These are phyloP conservation scores for Kokia cookei DNA, from an alignment of 441 rosid genomes.

Conservation along the genomic window DNA sequence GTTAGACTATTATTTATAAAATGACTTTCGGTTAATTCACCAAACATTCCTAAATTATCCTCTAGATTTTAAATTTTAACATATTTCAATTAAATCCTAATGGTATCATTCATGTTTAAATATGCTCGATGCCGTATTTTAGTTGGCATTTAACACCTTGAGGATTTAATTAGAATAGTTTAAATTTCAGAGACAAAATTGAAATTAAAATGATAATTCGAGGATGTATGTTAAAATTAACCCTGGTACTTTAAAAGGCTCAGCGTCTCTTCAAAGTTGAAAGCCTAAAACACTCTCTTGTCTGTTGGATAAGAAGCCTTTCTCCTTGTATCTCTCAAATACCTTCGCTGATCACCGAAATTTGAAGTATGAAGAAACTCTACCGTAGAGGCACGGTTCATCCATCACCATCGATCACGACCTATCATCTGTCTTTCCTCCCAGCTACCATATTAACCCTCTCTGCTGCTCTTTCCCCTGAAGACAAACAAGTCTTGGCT, in stretches of 20 bases:
- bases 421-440: conserved; percentile 45
- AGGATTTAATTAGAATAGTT: no score
- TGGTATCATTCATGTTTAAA: no score
- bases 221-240: not conserved
- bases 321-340: conserved; percentile 8
- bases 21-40: no score
- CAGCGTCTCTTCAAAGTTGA: conserved; percentile 20
- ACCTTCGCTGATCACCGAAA: conserved; percentile 4
- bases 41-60: no score
- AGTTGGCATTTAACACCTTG: no score
- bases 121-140: no score
- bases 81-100: no score
- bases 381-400: conserved; percentile 55
- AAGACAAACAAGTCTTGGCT: conserved; percentile 61
- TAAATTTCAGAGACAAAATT: no score
- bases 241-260: not conserved
- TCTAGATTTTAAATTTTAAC: no score
- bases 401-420: conserved; percentile 41
- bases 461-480: conserved; percentile 42
- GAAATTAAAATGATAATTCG: no score
- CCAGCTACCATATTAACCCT: conserved; percentile 65
- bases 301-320: conserved; percentile 9
- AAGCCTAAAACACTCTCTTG: not conserved
- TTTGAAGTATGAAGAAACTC: conserved; percentile 55
- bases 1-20: no score